These are phyloP conservation scores for Evernia prunastri DNA, from an alignment of 495 filamentous ascomycete genomes.

Conservation along the genomic window DNA sequence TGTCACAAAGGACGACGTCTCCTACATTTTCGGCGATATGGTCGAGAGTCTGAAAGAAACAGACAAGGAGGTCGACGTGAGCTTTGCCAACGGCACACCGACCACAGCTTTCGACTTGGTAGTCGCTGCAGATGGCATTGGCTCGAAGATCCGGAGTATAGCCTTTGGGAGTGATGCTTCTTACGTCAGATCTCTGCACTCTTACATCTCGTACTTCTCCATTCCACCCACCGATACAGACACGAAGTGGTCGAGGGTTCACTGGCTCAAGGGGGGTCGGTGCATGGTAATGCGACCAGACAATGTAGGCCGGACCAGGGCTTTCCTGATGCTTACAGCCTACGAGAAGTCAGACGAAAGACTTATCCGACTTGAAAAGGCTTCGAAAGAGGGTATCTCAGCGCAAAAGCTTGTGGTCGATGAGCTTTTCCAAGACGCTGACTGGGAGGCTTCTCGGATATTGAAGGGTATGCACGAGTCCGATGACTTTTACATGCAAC, in stretches of 20 bases:
- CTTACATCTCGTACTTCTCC: conserved; percentile 37
- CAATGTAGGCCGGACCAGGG: conserved; percentile 33
- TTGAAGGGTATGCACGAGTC: conserved; percentile 35
- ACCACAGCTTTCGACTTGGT: conserved; percentile 41
- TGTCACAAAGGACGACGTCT: conserved; percentile 29
- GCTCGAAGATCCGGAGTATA: conserved; percentile 37
- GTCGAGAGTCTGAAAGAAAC: conserved; percentile 26
- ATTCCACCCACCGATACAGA: conserved; percentile 34
- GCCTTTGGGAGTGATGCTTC: conserved; percentile 27
- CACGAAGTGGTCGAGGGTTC: conserved; percentile 33
- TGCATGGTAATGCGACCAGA: conserved; percentile 37
- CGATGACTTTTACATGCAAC: conserved; percentile 46
- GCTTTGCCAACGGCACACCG: conserved; percentile 34
- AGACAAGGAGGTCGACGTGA: conserved; percentile 31
- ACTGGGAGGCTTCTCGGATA: conserved; percentile 40
- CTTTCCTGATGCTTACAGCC: conserved; percentile 30
- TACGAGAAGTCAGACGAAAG: conserved; percentile 13
- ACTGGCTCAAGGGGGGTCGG: conserved; percentile 30
- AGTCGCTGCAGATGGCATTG: conserved; percentile 45
- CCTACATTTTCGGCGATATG: conserved; percentile 32
- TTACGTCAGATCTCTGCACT: conserved; percentile 26
- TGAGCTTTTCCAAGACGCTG: conserved; percentile 37
- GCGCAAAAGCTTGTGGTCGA: not conserved
- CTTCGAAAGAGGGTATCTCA: conserved; percentile 4
- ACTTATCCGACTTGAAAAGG: conserved; percentile 8